A percentile compares a stretch with the other conserved stretches of the same genome.
These are phyloP conservation scores for Herpetospermum pedunculosum DNA, from an alignment of 306 rosid genomes.

Conservation along the genomic window DNA sequence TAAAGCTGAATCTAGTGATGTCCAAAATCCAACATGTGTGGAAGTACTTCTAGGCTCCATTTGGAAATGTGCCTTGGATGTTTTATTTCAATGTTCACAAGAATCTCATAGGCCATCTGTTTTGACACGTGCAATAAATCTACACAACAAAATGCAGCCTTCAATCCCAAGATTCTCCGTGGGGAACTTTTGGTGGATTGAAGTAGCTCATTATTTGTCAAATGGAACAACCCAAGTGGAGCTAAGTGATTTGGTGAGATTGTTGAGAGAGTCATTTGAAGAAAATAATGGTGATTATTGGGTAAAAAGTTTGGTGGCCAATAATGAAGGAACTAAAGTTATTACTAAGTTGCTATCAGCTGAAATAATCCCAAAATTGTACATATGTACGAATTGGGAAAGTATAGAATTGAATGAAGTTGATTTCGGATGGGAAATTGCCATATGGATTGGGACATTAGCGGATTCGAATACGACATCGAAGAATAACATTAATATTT, in stretches of 20 bases:
- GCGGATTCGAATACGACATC: no score
- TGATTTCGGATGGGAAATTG: conserved; percentile 15
- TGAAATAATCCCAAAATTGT: neutral
- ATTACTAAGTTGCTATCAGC: neutral
- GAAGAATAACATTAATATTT: neutral
- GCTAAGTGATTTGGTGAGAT: neutral
- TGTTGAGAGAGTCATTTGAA: neutral
- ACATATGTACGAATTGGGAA: neutral
- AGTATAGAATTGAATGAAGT: conserved; percentile 1
- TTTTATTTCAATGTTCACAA: neutral
- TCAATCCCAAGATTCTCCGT: neutral
- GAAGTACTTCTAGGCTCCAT: conserved; percentile 5
- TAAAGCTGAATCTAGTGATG: neutral
- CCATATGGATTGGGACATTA: neutral
- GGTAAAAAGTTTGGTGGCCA: neutral
- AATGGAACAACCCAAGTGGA: neutral
- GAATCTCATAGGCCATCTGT: neutral
- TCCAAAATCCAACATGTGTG: conserved; percentile 15
- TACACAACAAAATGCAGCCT: neutral
- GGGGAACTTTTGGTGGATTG: neutral
- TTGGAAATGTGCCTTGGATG: conserved; percentile 11
- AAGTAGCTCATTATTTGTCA: neutral
- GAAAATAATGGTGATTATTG: neutral
- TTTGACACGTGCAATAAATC: neutral
- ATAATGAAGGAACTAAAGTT: neutral